A percentile compares a stretch with the other conserved stretches of the same genome.
phyloP scores from a whole-genome alignment of 805 yeast genomes.

The Candida maris region DNA sequence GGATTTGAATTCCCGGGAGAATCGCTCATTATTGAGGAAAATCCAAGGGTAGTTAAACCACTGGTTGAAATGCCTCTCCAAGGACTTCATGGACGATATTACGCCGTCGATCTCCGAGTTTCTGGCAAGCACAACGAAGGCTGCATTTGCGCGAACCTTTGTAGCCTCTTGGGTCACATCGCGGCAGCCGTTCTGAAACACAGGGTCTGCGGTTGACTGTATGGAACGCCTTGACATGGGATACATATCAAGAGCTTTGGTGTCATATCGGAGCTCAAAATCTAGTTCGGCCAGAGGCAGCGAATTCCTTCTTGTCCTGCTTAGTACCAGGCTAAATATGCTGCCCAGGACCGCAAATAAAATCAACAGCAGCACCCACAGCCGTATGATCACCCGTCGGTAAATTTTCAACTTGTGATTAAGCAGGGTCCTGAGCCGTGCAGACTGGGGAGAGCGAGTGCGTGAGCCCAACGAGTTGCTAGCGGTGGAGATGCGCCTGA shows the following conservation, averaged over 20 bases:
- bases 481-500: too few relatives aligned
- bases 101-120: conserved; percentile 81
- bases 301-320: conserved; percentile 4
- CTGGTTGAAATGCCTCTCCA: conserved; percentile 88
- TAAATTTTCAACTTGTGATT: conserved; percentile 14
- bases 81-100: conserved; percentile 59
- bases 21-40: conserved; percentile 77
- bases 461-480: too few relatives aligned
- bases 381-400: conserved; percentile 10
- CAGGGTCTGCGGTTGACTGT: conserved; percentile 24
- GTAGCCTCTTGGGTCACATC: conserved; percentile 20
- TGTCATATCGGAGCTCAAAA: conserved; percentile 20
- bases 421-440: conserved; percentile 9
- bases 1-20: conserved; percentile 58
- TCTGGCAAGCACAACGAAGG: conserved; percentile 78
- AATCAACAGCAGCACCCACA: conserved; percentile 14
- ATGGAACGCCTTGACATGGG: conserved; percentile 30
- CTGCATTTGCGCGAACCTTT: conserved; percentile 66
- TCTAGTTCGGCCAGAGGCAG: conserved; percentile 6
- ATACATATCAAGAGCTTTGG: conserved; percentile 8
- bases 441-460: too few relatives aligned
- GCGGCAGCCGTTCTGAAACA: conserved; percentile 33
- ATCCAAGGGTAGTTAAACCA: conserved; percentile 95
- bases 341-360: not conserved
- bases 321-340: not conserved